phyloP scores from a whole-genome alignment of 78 protist genomes.

The Ministeria vibrans region DNA sequence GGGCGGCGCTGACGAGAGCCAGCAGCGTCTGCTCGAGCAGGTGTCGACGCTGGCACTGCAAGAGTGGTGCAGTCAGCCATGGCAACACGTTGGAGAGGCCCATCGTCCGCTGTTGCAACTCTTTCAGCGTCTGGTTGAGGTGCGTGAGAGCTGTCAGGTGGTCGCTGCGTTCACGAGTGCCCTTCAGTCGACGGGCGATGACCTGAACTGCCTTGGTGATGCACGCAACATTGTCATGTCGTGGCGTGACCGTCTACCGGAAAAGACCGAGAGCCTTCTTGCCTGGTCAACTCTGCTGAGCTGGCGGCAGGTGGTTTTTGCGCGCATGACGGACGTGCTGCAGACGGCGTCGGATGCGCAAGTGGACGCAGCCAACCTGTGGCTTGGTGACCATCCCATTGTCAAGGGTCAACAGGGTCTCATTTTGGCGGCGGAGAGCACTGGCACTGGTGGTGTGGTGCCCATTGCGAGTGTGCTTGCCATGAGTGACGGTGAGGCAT shows the following conservation, averaged over 20 bases:
- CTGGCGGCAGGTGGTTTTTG: conserved; percentile 18
- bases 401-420: background rate
- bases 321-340: background rate
- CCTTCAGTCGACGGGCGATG: background rate
- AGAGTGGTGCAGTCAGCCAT: background rate
- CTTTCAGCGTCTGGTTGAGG: conserved; percentile 50
- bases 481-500: conserved; percentile 1
- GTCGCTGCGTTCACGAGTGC: background rate
- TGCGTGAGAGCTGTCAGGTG: conserved; percentile 40
- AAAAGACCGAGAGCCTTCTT: conserved; percentile 36
- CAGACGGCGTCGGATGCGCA: background rate
- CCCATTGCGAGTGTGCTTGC: background rate
- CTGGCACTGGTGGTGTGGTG: background rate
- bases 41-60: background rate
- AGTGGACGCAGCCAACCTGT: background rate
- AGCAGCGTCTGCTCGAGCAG: background rate
- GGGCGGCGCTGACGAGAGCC: no score
- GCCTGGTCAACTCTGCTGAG: conserved; percentile 44
- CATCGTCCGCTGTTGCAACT: conserved; percentile 26
- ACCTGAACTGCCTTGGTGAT: conserved; percentile 9
- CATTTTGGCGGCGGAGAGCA: background rate
- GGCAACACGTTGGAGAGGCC: conserved; percentile 10
- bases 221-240: conserved; percentile 34
- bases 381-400: background rate
- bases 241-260: conserved; percentile 66